These are phyloP conservation scores for Cercospora janseana DNA, from an alignment of 2,329 filamentous ascomycete species.

Conservation along the genomic window DNA sequence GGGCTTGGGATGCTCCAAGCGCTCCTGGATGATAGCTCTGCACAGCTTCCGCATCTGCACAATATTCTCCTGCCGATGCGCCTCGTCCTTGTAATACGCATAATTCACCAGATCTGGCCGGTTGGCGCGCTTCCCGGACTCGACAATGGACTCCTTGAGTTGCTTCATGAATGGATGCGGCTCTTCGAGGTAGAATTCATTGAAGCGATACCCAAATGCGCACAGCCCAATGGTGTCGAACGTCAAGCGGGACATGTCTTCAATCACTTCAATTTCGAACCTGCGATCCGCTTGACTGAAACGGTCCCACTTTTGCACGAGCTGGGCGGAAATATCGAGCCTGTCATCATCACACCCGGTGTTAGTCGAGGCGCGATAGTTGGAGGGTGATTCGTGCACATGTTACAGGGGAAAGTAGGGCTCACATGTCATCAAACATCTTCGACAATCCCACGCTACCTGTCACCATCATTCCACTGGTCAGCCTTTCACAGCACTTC, in stretches of 20 bases:
- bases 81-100: conserved; percentile 45
- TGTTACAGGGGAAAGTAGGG: conserved; percentile 19
- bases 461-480: too few relatives aligned
- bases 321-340: conserved; percentile 38
- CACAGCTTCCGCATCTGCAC: conserved; percentile 55
- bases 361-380: conserved; percentile 43
- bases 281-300: conserved; percentile 54
- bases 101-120: conserved; percentile 46
- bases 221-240: conserved; percentile 69
- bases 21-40: conserved; percentile 59
- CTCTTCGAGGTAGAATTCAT: conserved; percentile 63
- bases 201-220: conserved; percentile 62
- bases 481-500: too few relatives aligned
- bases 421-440: conserved; percentile 61
- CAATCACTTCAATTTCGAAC: conserved; percentile 60
- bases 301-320: conserved; percentile 40
- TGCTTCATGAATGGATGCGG: conserved; percentile 68
- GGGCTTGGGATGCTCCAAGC: conserved; percentile 55
- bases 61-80: conserved; percentile 57
- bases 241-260: conserved; percentile 70
- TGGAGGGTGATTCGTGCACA: background rate
- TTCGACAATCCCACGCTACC: too few relatives aligned
- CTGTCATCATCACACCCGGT: too few relatives aligned
- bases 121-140: conserved; percentile 39
- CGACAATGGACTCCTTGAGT: conserved; percentile 66